Base-by-base conservation (phyloP, 2,329 filamentous ascomycete genomes). In the Xylariaceae sp. region DNA sequence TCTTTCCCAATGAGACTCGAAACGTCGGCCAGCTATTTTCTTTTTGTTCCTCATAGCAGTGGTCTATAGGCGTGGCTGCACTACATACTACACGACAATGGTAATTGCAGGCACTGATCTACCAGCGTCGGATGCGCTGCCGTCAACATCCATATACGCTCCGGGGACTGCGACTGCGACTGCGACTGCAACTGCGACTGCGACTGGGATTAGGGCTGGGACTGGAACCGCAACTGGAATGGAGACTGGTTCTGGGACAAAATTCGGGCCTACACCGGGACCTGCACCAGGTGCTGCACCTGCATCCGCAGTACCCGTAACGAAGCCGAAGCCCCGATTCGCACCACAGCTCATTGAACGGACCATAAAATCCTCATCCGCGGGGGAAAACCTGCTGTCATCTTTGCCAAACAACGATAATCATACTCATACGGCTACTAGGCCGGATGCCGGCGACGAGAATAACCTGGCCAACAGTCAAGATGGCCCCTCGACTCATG, bases 341-440 rank as follows among this genome's bases (percentile, higher is more conserved):
- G 67, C 62, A 49, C 68, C 68, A 43, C 68, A 70, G 53, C 64
- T 70, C n/a, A 62, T 70, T 39, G 68, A 70, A 50, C 65, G 68
- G 50, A 67, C 66, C 37, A 60, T 61, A 34, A 69, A 63, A 53
- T 64, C 64, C 19, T 68, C 67, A 45, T 57, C 61, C 45, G 59
- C 56, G 54, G 60, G 55, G 43, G 64, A 37, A 45, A 56, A 51
- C 26, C 35, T 47, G 29, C 56, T 48, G 30, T 44, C 40, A 11
- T 5, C 43, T 27, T 41, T 44, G 19, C 30, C 48, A 37, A 31
- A 12, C 19, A n/a, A 4, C 34, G 11, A 52, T 2, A 27, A 29
- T 11, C 27, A 39, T 50, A 40, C 54, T 35, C 43, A 32, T 45
- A n/a, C 19, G 1, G 19, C 19, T 19, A 19, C 19, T 49, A 40